Percentiles rank a stretch among this genome's conserved stretches.
phyloP scores from a whole-genome alignment of 2,329 filamentous ascomycete genomes.

The Colletotrichum nymphaeae region DNA sequence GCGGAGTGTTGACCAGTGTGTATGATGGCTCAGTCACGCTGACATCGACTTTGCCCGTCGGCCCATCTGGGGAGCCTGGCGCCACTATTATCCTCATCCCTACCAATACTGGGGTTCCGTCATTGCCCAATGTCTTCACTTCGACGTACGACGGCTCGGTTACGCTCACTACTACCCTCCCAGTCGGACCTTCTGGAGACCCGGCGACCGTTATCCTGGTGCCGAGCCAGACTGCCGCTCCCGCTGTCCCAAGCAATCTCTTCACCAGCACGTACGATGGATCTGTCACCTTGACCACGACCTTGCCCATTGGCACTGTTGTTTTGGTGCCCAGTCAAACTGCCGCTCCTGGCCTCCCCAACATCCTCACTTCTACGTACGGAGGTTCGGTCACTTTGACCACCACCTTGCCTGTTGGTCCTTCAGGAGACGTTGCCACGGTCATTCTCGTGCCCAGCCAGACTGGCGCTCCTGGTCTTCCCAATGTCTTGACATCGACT shows the following conservation, averaged over 20 bases:
- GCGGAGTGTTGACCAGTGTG: neutral
- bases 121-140: neutral
- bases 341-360: neutral
- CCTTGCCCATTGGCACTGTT: too few relatives aligned
- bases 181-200: neutral
- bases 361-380: neutral
- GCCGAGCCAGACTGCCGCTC: neutral
- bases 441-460: neutral
- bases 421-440: neutral
- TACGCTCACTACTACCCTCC: neutral
- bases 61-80: neutral
- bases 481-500: neutral
- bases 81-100: neutral
- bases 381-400: neutral
- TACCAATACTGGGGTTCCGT: neutral
- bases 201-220: neutral
- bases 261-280: too few relatives aligned
- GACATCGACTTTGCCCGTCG: neutral
- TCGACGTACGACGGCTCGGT: conserved; percentile 1
- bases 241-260: too few relatives aligned
- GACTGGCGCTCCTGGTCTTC: neutral
- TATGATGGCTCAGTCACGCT: conserved; percentile 9
- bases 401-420: neutral
- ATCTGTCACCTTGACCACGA: too few relatives aligned
- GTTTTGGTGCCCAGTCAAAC: neutral